phyloP scores from a whole-genome alignment of 805 yeast genomes.

The Kazachstania viticola region DNA sequence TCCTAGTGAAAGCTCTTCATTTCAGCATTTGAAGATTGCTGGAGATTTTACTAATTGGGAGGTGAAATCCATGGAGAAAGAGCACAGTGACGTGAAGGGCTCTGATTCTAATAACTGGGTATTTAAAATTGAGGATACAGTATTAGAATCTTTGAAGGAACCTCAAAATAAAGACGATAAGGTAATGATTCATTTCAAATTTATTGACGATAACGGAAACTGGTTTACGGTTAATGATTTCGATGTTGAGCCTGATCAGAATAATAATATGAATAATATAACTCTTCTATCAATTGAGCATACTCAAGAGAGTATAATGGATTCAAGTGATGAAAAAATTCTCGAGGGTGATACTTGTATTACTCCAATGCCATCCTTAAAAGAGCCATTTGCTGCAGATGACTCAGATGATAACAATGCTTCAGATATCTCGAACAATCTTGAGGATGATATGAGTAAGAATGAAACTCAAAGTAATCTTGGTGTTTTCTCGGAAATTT shows the following conservation, averaged over 20 bases:
- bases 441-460: no score
- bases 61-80: constrained; percentile 12
- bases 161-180: constrained; percentile 2
- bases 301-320: background rate
- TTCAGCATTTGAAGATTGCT: constrained; percentile 24
- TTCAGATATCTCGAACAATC: no score
- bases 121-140: constrained; percentile 18
- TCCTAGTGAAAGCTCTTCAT: background rate
- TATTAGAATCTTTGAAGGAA: constrained; percentile 10
- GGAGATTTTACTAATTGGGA: constrained; percentile 30
- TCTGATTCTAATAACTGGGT: constrained; percentile 9
- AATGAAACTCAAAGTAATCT: no score
- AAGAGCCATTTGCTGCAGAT: constrained; percentile 1
- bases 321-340: background rate
- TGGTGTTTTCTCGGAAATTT: no score
- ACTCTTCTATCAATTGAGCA: constrained; percentile 8
- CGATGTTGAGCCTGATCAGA: constrained; percentile 25
- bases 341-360: constrained; percentile 16
- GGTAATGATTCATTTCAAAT: constrained; percentile 15
- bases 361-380: constrained; percentile 20
- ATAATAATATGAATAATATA: constrained; percentile 31
- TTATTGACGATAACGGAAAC: constrained; percentile 17
- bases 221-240: constrained; percentile 25
- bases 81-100: background rate
- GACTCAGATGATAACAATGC: no score